Conservation (phyloP, 2,329 filamentous ascomycete genomes). For the Leptographium galeiforme region DNA sequence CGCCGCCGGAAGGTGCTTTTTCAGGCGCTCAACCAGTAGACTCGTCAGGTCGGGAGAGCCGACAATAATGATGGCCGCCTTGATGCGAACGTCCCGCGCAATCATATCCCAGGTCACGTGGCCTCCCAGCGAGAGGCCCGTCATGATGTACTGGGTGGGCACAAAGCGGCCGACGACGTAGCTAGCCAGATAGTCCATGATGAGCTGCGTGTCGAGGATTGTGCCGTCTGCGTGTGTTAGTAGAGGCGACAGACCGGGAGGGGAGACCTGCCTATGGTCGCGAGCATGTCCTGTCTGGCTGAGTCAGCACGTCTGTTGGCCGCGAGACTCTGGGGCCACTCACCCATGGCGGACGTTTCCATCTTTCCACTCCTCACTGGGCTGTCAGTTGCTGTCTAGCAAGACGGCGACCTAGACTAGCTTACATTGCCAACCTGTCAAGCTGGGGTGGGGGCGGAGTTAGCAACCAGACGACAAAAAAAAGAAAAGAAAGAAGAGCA, state of each 20-base stretch:
- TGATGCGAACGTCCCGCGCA: neutral
- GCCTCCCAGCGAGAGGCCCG: conserved; percentile 1
- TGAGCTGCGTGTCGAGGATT: neutral
- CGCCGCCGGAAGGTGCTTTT: neutral
- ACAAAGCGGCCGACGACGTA: neutral
- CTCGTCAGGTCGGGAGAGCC: neutral
- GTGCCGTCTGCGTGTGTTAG: neutral
- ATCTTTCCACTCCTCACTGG: neutral
- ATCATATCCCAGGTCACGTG: conserved; percentile 1
- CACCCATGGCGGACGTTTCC: neutral
- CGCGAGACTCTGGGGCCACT: neutral
- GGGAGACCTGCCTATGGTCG: neutral
- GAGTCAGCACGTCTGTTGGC: neutral
- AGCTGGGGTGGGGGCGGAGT: neutral
- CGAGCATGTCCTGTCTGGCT: neutral
- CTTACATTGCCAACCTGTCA: conserved; percentile 1
- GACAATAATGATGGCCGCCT: neutral
- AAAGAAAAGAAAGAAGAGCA: no score
- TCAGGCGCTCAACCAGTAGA: neutral
- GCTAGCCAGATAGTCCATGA: neutral
- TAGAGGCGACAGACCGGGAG: no score
- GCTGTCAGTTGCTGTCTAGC: neutral
- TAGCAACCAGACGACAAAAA: no score
- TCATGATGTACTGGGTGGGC: neutral
- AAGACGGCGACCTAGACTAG: neutral